Percentiles rank a stretch among this genome's conserved stretches.
Evolutionary conservation across 2,329 filamentous ascomycete genomes (phyloP).

Genomic region (Curvularia sp.): DNA sequence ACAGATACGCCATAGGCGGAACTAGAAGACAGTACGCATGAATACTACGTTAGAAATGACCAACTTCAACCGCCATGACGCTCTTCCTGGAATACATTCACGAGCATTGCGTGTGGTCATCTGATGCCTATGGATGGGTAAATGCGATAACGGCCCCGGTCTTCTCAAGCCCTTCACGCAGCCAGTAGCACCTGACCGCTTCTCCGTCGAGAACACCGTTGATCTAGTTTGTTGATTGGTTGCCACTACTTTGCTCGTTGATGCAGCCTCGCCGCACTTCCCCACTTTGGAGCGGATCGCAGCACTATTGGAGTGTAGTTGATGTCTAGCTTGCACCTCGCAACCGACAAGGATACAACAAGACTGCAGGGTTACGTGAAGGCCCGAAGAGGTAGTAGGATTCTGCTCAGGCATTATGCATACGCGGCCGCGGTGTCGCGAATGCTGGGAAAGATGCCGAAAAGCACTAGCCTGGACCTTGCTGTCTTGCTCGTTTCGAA

Average conservation of each 20-base stretch:
- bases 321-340: constrained; percentile 6
- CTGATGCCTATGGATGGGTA: constrained; percentile 35
- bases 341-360: constrained; percentile 11
- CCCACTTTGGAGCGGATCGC: constrained; percentile 16
- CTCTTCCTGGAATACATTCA: constrained; percentile 24
- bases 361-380: constrained; percentile 4
- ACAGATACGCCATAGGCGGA: constrained; percentile 1
- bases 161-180: constrained; percentile 27
- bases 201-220: constrained; percentile 14
- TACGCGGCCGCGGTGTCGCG: constrained; percentile 9
- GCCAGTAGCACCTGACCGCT: constrained; percentile 38
- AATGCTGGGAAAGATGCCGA: constrained; percentile 9
- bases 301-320: constrained; percentile 14
- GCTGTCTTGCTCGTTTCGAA: constrained; percentile 11
- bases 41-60: background rate
- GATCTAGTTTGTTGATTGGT: constrained; percentile 34
- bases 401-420: constrained; percentile 2
- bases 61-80: constrained; percentile 8
- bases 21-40: constrained; percentile 7
- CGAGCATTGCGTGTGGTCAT: constrained; percentile 33
- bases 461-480: constrained; percentile 1
- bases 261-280: constrained; percentile 37
- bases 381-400: constrained; percentile 7
- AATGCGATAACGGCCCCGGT: constrained; percentile 31
- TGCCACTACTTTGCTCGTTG: constrained; percentile 25